These are phyloP conservation scores for Trichomonas tenax DNA, from an alignment of 208 protist genomes.

Conservation along the genomic window DNA sequence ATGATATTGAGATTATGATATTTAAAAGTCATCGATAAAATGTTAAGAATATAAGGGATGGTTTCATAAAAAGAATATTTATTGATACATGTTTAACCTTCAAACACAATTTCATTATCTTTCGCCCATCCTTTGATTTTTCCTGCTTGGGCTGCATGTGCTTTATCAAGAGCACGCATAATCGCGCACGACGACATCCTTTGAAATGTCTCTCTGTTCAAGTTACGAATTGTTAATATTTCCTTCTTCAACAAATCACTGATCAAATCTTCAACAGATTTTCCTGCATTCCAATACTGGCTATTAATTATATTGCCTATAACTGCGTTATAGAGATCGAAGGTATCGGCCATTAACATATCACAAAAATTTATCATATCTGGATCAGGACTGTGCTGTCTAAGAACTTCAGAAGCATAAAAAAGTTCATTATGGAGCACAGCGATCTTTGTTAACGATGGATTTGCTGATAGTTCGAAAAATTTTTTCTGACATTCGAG, in stretches of 20 bases:
- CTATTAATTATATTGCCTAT: neutral
- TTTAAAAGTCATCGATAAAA: no score
- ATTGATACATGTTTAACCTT: neutral
- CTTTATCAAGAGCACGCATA: neutral
- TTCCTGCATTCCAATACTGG: neutral
- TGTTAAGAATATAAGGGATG: no score
- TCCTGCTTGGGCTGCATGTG: neutral
- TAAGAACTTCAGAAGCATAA: neutral
- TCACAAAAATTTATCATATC: neutral
- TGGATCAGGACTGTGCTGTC: neutral
- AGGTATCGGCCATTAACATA: slow-evolving; percentile 1
- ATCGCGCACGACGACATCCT: neutral
- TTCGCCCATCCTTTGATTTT: neutral
- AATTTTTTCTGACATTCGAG: neutral
- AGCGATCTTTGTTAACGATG: neutral
- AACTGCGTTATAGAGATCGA: neutral
- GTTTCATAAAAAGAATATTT: neutral
- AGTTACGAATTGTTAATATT: neutral
- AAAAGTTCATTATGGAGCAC: slow-evolving; percentile 12
- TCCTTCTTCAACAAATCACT: neutral
- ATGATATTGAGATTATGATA: no score
- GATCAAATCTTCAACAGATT: neutral
- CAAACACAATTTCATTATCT: neutral
- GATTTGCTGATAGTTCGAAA: neutral
- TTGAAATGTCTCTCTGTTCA: neutral